These are phyloP conservation scores for Astrocystis sublimbata DNA, from an alignment of 495 filamentous ascomycete genomes.

Conservation along the genomic window DNA sequence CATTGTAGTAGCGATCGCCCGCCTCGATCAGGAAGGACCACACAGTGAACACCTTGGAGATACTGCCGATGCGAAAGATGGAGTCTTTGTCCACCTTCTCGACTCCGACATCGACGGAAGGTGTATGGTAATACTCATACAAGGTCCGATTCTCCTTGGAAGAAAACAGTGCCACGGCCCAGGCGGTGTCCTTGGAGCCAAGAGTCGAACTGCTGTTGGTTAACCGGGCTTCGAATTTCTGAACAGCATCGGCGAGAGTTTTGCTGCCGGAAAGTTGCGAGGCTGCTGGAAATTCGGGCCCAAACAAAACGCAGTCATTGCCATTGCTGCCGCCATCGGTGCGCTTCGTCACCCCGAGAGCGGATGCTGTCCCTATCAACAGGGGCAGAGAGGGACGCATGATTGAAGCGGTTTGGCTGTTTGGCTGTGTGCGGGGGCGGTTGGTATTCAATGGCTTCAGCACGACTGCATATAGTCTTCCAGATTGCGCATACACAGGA, in stretches of 20 bases:
- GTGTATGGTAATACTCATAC: slow-evolving; percentile 25
- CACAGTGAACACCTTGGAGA: slow-evolving; percentile 47
- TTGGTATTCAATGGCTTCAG: too few relatives aligned
- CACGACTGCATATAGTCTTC: too few relatives aligned
- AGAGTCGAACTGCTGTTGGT: background rate
- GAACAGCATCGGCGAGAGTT: background rate
- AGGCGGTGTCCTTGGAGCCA: slow-evolving; percentile 28
- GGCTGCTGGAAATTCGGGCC: slow-evolving; percentile 2
- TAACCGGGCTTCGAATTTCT: background rate
- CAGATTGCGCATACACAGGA: too few relatives aligned
- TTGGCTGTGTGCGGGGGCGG: too few relatives aligned
- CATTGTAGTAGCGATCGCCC: slow-evolving; percentile 37
- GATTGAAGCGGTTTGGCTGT: too few relatives aligned
- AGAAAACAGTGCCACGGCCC: slow-evolving; percentile 37
- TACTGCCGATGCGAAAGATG: slow-evolving; percentile 48
- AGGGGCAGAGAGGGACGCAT: too few relatives aligned
- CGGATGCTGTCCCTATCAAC: too few relatives aligned
- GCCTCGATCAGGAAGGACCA: slow-evolving; percentile 38
- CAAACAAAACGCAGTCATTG: background rate
- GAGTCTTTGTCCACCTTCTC: slow-evolving; percentile 40
- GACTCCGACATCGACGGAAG: slow-evolving; percentile 20
- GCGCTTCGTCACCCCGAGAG: too few relatives aligned
- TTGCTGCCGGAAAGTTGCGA: background rate
- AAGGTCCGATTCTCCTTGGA: slow-evolving; percentile 24
- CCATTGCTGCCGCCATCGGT: too few relatives aligned